These are phyloP conservation scores for Camelina neglecta DNA, from an alignment of 345 rosid species.

Conservation along the genomic window DNA sequence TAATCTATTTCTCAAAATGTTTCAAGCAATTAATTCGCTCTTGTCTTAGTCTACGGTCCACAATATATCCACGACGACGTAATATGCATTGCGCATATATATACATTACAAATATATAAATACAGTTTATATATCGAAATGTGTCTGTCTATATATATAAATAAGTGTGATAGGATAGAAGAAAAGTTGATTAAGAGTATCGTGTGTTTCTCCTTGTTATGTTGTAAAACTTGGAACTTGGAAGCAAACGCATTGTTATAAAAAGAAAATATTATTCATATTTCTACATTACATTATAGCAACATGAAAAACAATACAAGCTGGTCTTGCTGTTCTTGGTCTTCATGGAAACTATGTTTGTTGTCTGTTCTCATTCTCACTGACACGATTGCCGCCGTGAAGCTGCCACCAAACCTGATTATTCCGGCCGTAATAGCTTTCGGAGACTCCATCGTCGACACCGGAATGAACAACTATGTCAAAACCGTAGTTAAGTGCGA, in stretches of 20 bases:
- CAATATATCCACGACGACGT: constrained; percentile 24
- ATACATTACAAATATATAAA: neutral
- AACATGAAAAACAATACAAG: constrained; percentile 36
- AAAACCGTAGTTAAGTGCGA: constrained; percentile 49
- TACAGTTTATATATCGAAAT: neutral
- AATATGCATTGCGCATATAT: neutral
- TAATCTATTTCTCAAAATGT: neutral
- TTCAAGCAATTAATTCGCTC: neutral
- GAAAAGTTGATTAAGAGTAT: neutral
- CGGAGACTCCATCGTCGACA: constrained; percentile 64
- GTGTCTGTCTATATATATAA: constrained; percentile 7
- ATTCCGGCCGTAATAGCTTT: constrained; percentile 53
- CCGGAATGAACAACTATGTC: constrained; percentile 62
- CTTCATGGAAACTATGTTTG: constrained; percentile 31
- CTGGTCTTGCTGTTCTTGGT: constrained; percentile 29
- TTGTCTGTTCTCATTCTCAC: constrained; percentile 30
- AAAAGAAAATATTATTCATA: neutral
- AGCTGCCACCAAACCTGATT: constrained; percentile 39
- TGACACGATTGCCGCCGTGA: constrained; percentile 23
- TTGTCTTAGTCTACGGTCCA: constrained; percentile 23
- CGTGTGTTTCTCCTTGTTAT: constrained; percentile 10
- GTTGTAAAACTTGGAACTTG: constrained; percentile 15
- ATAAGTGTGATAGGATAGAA: constrained; percentile 15
- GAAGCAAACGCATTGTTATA: constrained; percentile 3
- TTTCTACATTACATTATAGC: constrained; percentile 4